These are phyloP conservation scores for Microdochium trichocladiopsis DNA, from an alignment of 2,329 filamentous ascomycete genomes.

Conservation along the genomic window DNA sequence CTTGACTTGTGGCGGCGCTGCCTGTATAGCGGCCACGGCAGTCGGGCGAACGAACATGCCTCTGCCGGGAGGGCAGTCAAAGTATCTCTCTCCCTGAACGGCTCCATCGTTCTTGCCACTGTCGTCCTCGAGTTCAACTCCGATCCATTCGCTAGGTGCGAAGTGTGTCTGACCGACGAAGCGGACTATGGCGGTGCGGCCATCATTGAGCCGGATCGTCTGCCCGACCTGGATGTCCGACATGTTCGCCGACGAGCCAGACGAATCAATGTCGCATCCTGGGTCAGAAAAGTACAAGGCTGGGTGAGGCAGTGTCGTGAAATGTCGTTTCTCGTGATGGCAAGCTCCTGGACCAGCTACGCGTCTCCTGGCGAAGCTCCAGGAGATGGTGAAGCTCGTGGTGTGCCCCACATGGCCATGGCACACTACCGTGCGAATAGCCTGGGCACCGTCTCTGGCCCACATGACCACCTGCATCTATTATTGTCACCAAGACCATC, in stretches of 20 bases:
- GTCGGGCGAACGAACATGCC: slow-evolving; percentile 81
- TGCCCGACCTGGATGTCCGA: slow-evolving; percentile 60
- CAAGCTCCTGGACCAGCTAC: background rate
- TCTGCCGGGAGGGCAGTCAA: slow-evolving; percentile 68
- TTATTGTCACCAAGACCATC: no score
- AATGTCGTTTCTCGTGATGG: background rate
- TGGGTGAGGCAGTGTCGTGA: background rate
- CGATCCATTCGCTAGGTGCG: slow-evolving; percentile 78
- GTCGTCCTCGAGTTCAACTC: slow-evolving; percentile 76
- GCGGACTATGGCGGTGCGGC: slow-evolving; percentile 68
- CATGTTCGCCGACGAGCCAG: slow-evolving; percentile 30
- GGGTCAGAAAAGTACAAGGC: background rate
- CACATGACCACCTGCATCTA: no score
- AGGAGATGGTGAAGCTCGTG: background rate
- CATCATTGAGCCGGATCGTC: slow-evolving; percentile 71
- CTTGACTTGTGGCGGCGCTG: slow-evolving; percentile 33
- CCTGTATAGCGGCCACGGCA: slow-evolving; percentile 54
- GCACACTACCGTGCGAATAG: no score
- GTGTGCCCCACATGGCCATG: background rate
- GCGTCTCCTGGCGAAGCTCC: background rate
- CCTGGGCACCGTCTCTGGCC: no score
- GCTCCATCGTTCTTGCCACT: slow-evolving; percentile 92
- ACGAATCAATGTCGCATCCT: background rate
- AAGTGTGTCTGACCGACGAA: slow-evolving; percentile 78
- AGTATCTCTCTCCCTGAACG: slow-evolving; percentile 82